Evolutionary conservation across 2,329 filamentous ascomycete species (phyloP).

Genomic region (Bretziella fagacearum): DNA sequence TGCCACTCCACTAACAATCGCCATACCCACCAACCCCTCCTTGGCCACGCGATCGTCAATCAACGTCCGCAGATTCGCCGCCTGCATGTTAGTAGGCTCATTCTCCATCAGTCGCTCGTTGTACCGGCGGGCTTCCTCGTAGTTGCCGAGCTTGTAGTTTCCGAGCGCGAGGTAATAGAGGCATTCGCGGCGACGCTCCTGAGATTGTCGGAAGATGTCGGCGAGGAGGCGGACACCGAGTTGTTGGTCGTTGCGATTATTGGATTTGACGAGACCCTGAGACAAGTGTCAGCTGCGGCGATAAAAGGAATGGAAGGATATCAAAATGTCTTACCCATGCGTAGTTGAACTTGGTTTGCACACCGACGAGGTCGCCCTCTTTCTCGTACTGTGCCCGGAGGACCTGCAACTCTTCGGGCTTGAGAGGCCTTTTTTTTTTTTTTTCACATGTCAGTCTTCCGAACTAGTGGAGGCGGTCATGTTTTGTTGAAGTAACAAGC

Average conservation of each 20-base stretch:
- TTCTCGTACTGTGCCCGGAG: slow-evolving; percentile 91
- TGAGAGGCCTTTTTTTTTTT: slow-evolving; percentile 49
- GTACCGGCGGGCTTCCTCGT: slow-evolving; percentile 82
- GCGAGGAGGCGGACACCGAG: slow-evolving; percentile 83
- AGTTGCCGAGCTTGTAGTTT: slow-evolving; percentile 97
- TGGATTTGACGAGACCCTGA: slow-evolving; percentile 90
- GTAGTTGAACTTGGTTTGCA: slow-evolving; percentile 99
- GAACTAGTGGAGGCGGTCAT: background rate
- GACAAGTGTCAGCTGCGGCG: slow-evolving; percentile 9
- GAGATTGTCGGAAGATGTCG: slow-evolving; percentile 88
- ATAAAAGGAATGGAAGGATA: background rate
- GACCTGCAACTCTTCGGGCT: slow-evolving; percentile 80
- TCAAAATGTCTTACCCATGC: slow-evolving; percentile 56
- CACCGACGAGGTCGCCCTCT: slow-evolving; percentile 87
- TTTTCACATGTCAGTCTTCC: background rate
- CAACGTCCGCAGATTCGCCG: slow-evolving; percentile 64
- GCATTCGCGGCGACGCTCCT: slow-evolving; percentile 88
- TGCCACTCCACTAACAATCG: slow-evolving; percentile 83
- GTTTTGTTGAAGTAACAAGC: background rate
- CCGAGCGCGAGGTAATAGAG: slow-evolving; percentile 95
- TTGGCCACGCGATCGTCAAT: slow-evolving; percentile 94
- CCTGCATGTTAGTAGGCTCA: slow-evolving; percentile 83
- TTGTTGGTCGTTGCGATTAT: slow-evolving; percentile 70
- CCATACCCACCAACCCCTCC: slow-evolving; percentile 85
- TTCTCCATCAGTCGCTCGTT: slow-evolving; percentile 84